Evolutionary conservation across 2,329 filamentous ascomycete species (phyloP).

Genomic region (Aspergillus ruber): DNA sequence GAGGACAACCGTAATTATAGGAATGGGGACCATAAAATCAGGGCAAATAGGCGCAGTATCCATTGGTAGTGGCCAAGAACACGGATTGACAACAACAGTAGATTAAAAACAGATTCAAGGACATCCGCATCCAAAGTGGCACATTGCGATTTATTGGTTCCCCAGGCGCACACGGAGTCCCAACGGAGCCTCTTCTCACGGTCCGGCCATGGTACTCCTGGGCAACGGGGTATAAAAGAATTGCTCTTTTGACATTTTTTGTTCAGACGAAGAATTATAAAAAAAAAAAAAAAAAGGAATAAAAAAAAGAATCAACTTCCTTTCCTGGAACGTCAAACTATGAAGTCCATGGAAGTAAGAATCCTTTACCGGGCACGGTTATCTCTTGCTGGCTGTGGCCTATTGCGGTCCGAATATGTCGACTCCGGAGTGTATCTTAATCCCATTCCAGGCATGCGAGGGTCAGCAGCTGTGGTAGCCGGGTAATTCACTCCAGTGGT

Average conservation of each 20-base stretch:
- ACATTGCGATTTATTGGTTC: slow-evolving; percentile 5
- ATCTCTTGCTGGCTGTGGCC: slow-evolving; percentile 35
- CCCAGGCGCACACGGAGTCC: neutral
- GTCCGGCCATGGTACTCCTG: slow-evolving; percentile 7
- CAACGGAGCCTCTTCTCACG: slow-evolving; percentile 7
- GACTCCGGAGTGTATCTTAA: slow-evolving; percentile 38
- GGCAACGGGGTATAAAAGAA: neutral
- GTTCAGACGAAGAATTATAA: neutral
- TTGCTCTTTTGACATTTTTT: neutral
- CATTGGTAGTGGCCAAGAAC: too few relatives aligned
- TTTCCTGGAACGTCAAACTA: slow-evolving; percentile 5
- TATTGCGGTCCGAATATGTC: slow-evolving; percentile 29
- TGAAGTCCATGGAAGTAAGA: neutral
- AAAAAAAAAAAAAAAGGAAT: neutral
- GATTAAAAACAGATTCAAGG: slow-evolving; percentile 3
- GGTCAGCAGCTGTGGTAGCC: slow-evolving; percentile 34
- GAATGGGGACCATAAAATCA: neutral
- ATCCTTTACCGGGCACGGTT: slow-evolving; percentile 30
- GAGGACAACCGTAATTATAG: neutral
- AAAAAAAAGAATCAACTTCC: slow-evolving; percentile 5
- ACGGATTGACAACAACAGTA: neutral
- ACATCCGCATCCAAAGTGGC: slow-evolving; percentile 15
- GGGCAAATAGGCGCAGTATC: neutral
- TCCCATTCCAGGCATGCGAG: slow-evolving; percentile 36
- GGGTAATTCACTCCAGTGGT: slow-evolving; percentile 37